These are phyloP conservation scores for Akanthomyces dipterigenus DNA, from an alignment of 2,329 filamentous ascomycete genomes.

Conservation along the genomic window DNA sequence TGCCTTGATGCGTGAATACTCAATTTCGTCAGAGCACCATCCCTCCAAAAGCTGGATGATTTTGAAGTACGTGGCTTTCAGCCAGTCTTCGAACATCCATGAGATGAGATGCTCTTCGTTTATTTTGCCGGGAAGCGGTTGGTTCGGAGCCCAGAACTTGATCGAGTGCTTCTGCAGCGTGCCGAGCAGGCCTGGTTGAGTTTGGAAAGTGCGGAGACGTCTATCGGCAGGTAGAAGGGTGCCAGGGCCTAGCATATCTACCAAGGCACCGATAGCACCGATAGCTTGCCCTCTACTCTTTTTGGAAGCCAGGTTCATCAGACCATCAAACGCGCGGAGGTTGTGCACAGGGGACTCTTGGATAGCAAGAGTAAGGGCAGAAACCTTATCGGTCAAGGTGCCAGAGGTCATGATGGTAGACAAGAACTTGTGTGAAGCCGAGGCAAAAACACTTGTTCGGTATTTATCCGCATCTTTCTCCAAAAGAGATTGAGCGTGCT, in stretches of 20 bases:
- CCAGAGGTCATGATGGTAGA: slow-evolving; percentile 95
- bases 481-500: slow-evolving; percentile 67
- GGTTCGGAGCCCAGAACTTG: slow-evolving; percentile 58
- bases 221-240: slow-evolving; percentile 76
- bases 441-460: slow-evolving; percentile 63
- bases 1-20: slow-evolving; percentile 81
- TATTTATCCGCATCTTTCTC: slow-evolving; percentile 74
- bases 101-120: slow-evolving; percentile 71
- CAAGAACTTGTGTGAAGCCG: slow-evolving; percentile 91
- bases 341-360: slow-evolving; percentile 97
- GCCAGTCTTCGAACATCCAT: slow-evolving; percentile 92
- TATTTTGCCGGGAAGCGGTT: slow-evolving; percentile 66
- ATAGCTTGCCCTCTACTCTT: slow-evolving; percentile 89
- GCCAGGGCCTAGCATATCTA: slow-evolving; percentile 89
- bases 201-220: slow-evolving; percentile 70
- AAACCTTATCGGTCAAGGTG: slow-evolving; percentile 94
- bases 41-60: slow-evolving; percentile 84
- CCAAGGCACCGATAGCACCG: slow-evolving; percentile 83
- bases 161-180: slow-evolving; percentile 57
- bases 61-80: slow-evolving; percentile 91
- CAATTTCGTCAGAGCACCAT: slow-evolving; percentile 93
- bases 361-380: slow-evolving; percentile 84
- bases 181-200: slow-evolving; percentile 69
- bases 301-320: slow-evolving; percentile 80
- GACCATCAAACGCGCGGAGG: slow-evolving; percentile 76